These are phyloP conservation scores for Flammula alnicola DNA, from an alignment of 1,284 basidiomycete species.

Conservation along the genomic window DNA sequence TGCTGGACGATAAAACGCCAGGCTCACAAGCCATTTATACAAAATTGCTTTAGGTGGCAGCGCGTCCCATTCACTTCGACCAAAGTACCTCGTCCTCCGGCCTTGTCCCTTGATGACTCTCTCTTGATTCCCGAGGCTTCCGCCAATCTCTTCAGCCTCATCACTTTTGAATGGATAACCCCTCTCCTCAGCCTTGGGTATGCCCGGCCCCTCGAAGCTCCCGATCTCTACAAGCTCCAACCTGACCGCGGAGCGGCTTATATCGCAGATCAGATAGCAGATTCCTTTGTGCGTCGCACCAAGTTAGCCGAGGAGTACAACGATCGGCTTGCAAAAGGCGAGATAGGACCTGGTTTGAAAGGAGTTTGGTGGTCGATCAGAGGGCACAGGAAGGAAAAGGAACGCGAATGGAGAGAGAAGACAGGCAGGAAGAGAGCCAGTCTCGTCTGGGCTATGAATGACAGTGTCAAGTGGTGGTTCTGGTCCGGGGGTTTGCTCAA, in stretches of 20 bases:
- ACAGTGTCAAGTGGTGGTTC: constrained; percentile 82
- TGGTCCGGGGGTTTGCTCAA: constrained; percentile 84
- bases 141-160: constrained; percentile 44
- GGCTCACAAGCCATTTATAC: background rate
- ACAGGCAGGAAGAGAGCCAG: constrained; percentile 71
- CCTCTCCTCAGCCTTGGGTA: constrained; percentile 66
- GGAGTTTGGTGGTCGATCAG: constrained; percentile 64
- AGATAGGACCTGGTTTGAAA: constrained; percentile 61
- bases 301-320: constrained; percentile 74
- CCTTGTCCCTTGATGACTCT: constrained; percentile 51
- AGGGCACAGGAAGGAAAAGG: constrained; percentile 55
- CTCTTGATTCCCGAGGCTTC: constrained; percentile 50
- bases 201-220: constrained; percentile 77
- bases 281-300: constrained; percentile 67
- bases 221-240: constrained; percentile 86
- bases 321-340: constrained; percentile 61
- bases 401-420: constrained; percentile 67
- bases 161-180: constrained; percentile 75
- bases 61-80: constrained; percentile 36
- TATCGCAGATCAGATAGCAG: constrained; percentile 67
- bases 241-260: constrained; percentile 58
- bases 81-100: constrained; percentile 42
- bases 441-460: constrained; percentile 77
- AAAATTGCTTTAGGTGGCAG: constrained; percentile 26
- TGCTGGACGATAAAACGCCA: background rate